Evolutionary conservation across 805 yeast genomes (phyloP), one percentile per base, ranked within the genome.

Genomic region (Lachancea quebecensis): DNA sequence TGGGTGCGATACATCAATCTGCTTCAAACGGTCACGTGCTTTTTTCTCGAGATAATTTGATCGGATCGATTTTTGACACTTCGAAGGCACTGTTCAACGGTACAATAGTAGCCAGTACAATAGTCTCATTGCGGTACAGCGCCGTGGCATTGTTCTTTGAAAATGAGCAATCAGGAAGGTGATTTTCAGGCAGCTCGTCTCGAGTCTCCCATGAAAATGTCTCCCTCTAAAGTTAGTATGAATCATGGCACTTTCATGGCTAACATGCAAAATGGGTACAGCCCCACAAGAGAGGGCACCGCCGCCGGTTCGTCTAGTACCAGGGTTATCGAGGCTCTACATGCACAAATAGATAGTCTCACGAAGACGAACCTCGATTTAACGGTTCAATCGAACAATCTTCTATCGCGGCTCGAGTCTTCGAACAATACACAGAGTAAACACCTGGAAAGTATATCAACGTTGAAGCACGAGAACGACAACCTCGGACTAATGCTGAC

Each of bases 381-480:
- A 32, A 73, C 65, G 44, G 64, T 53, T 3, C 72, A 69, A 47
- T 61, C 66, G 7, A 70, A 70, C 32, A 78, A 78, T 39, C 81
- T 81, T 45, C 65, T 77, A 38, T 68, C 75, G 51, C 77, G 75
- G 52, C 57, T 68, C 9, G 81, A 79, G 51, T 60, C 71, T 39
- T 71, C 65, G 45, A 55, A 67, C 60, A 54, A 68, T 56, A 53
- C 53, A 52, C 59, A 68, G 70, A 37, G 67, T 49, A 79, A 78
- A 60, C 76, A 80, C 49, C 67, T 72, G 54, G 71, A 76, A 42
- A 65, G 72, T 27, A 56, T 72, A 43, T 78, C 87, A 28, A 81
- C 80, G 50, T 69, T 84, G 33, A 82, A 82, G 61, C 90, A 84
- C 60, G 91, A 87, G 56, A 82, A 82, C 54, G 89, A 85, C 51